A percentile compares a stretch with the other conserved stretches of the same genome.
These are phyloP conservation scores for Aspergillus arachidicola DNA, from an alignment of 2,329 filamentous ascomycete genomes.

Conservation along the genomic window DNA sequence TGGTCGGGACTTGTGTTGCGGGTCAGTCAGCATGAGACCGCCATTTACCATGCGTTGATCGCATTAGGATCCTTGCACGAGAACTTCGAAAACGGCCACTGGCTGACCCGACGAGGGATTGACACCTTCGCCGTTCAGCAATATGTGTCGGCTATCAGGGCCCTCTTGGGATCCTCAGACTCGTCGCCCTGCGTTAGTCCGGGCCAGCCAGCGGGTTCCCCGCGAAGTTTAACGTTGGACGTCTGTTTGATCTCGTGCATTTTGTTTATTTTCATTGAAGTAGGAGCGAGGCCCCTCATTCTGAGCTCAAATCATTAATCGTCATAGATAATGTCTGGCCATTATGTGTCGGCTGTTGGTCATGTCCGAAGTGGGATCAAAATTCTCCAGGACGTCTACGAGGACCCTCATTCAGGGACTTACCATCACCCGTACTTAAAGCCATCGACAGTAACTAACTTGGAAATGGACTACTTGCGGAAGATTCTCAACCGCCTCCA, in stretches of 20 bases:
- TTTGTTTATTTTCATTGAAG: not conserved
- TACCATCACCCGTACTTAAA: conserved; percentile 15
- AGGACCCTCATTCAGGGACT: conserved; percentile 5
- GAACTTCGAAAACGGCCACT: conserved; percentile 11
- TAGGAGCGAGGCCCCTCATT: not conserved
- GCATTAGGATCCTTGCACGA: conserved; percentile 34
- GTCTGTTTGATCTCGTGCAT: not conserved
- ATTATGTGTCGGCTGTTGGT: not conserved
- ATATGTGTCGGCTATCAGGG: not conserved
- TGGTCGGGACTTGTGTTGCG: conserved; percentile 29
- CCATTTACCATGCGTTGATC: conserved; percentile 30
- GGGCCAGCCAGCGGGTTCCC: not conserved
- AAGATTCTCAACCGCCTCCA: conserved; percentile 12
- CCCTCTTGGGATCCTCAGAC: not conserved
- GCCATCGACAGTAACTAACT: conserved; percentile 11
- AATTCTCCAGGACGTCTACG: not conserved
- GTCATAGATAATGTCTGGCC: not conserved
- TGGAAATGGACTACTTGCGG: conserved; percentile 14
- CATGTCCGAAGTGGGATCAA: not conserved
- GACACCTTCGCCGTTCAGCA: not conserved
- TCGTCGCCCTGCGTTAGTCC: not conserved
- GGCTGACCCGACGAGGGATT: not conserved
- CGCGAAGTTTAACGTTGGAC: not conserved
- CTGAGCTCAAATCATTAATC: not conserved
- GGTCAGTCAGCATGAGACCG: conserved; percentile 27